phyloP scores from a whole-genome alignment of 306 rosid species.

The Malus fusca region DNA sequence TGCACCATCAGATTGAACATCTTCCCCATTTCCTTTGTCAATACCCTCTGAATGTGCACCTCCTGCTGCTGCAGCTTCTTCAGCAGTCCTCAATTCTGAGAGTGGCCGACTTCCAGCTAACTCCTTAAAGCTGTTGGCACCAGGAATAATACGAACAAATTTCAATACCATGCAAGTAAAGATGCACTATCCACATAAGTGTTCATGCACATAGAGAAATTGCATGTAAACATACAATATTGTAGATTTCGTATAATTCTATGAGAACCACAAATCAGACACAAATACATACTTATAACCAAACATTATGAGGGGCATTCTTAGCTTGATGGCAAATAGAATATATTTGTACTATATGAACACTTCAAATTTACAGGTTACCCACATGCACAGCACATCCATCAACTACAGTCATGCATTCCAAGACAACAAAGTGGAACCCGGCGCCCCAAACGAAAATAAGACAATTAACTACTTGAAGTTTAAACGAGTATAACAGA shows the following conservation, averaged over 20 bases:
- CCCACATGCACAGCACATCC: background rate
- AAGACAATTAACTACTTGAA: background rate
- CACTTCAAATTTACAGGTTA: background rate
- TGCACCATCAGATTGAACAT: constrained; percentile 46
- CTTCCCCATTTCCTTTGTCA: constrained; percentile 49
- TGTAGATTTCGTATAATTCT: background rate
- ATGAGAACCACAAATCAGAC: background rate
- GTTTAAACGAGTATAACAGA: background rate
- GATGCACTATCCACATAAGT: background rate
- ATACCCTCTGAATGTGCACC: constrained; percentile 42
- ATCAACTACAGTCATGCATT: background rate
- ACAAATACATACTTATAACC: background rate
- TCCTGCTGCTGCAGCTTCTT: constrained; percentile 53
- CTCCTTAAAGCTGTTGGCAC: constrained; percentile 78
- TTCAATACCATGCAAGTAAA: background rate
- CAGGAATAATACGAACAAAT: background rate
- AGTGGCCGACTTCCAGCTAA: constrained; percentile 80
- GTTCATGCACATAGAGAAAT: background rate
- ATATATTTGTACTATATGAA: background rate
- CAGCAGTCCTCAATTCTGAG: constrained; percentile 67
- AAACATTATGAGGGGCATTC: background rate
- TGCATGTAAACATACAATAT: background rate
- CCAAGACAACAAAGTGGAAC: background rate
- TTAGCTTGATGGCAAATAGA: background rate
- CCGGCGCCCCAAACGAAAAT: background rate